Evolutionary conservation across 2,329 filamentous ascomycete genomes (phyloP).

Genomic region (Calonectria pseudoreteaudii): DNA sequence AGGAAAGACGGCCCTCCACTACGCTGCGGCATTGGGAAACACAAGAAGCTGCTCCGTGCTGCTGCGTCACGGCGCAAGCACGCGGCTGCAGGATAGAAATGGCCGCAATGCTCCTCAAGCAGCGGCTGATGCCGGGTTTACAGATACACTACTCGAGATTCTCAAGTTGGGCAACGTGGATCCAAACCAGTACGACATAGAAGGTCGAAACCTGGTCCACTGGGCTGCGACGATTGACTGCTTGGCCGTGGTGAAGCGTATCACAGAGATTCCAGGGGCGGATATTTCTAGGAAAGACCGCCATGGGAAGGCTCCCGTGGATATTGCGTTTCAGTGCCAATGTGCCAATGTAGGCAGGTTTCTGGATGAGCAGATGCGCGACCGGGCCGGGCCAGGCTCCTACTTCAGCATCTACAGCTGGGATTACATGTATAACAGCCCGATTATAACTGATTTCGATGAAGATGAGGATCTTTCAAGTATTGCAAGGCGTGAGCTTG

Average conservation of each 20-base stretch:
- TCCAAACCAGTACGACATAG: background rate
- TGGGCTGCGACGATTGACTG: constrained; percentile 8
- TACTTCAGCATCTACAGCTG: constrained; percentile 5
- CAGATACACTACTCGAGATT: background rate
- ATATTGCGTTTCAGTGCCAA: constrained; percentile 9
- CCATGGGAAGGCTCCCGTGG: background rate
- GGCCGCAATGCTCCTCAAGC: constrained; percentile 3
- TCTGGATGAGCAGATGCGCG: background rate
- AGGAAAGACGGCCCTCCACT: constrained; percentile 2
- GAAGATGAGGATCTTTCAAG: background rate
- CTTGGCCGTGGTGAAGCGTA: background rate
- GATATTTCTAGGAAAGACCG: background rate
- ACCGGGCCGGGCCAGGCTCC: background rate
- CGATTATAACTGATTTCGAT: background rate
- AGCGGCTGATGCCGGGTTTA: constrained; percentile 11
- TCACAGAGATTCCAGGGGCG: background rate
- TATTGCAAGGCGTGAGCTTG: background rate
- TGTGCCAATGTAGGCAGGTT: background rate
- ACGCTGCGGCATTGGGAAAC: constrained; percentile 4
- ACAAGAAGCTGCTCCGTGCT: background rate
- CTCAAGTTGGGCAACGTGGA: background rate
- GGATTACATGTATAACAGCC: constrained; percentile 4
- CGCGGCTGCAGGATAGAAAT: background rate
- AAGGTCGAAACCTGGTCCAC: constrained; percentile 5
- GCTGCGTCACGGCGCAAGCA: background rate